Evolutionary conservation across 805 yeast species (phyloP), one percentile per base, ranked within the genome.

Genomic region (Myxozyma udenii): DNA sequence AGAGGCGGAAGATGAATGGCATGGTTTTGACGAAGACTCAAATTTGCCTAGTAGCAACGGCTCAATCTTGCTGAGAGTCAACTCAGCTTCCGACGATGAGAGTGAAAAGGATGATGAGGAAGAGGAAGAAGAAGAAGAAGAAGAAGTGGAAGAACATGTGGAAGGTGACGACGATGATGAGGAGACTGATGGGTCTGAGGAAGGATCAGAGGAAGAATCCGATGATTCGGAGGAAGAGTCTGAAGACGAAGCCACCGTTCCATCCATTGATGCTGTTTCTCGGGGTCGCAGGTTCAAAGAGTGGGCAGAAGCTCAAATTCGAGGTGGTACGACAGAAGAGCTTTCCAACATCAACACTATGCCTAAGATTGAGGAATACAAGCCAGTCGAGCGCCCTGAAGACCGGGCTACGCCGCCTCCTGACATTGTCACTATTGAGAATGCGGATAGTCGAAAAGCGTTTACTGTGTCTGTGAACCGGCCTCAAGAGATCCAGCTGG

Each of bases 251-350:
- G 77, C 72, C 14, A 55, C 40, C 2, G 61, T 76, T 76, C 37
- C 70, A 72, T 33, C 82, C 74, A 56, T 49, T 28, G 33, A 28
- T 9, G 33, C 33, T 4, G 36, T 69, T 37, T 65, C 74, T 26
- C 71, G 70, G 41, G 91, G 87, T 0, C 73, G 75, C 33, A 78
- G 81, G 16, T 93, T 93, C 74, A 87, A 86, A 68, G 78, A 78
- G 18, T 93, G 98, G 98, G 96, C 96, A 0, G 86, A 83, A 59
- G 69, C 76, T 32, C 86, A 85, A 62, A 78, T 83, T 3, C 79
- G 84, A 51, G 87, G 81, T 60, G 88, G 86, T 1, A 74, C 82
- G 23, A 75, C 78, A 14, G 80, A 68, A 23, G 50, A 68, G 41
- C 63, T 67, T 53, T 68, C 70, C 1, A 72, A 76, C 43, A 73